Evolutionary conservation across 2,329 filamentous ascomycete genomes (phyloP), one percentile per base, ranked within the genome.

Genomic region (Sporothrix pseudoabietina): DNA sequence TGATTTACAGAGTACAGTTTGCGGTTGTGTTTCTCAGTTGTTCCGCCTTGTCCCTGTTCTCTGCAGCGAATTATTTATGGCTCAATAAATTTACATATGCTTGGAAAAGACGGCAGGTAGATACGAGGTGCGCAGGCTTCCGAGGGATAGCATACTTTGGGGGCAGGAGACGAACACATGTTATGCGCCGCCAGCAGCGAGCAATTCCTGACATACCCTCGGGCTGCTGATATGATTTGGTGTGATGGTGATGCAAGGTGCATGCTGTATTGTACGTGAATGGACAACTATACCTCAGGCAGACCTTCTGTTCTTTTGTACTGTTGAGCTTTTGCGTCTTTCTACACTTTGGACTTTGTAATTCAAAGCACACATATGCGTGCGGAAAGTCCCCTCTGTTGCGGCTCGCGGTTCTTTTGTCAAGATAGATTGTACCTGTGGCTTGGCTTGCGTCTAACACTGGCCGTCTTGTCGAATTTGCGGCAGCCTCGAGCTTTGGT

Each of bases 181-280:
- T 47, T 22, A 47, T 65, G 59, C 44, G 35, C 59, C n/a, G n/a
- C 35, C n/a, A 35, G 39, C 39, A 47, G 26, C 10, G 22, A 19
- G 12, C 7, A 47, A 16, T 26, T 35, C 10, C 12, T 10, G 41
- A 22, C 10, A 32, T 61, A 19, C 12, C 59, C 12, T 26, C 19
- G 39, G 39, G 8, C 59, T 19, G 32, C n/a, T 44, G 39, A 7
- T 65, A 44, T 26, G n/a, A 44, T 16, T 30, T 66, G 39, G 22
- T 66, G 10, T 47, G 61, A 63, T 39, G 57, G 57, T 22, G 57
- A 63, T 59, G 55, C 55, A 35, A 35, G 30, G 55, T n/a, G 55
- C 30, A 19, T 19, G 55, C 55, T 30, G 30, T 9, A 35, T 19
- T 35, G 12, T 7, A 6, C 22, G 52, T 55, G 9, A 4, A 26